Base-by-base conservation (phyloP, 2,329 filamentous ascomycete genomes). In the Metarhizium sp. region DNA sequence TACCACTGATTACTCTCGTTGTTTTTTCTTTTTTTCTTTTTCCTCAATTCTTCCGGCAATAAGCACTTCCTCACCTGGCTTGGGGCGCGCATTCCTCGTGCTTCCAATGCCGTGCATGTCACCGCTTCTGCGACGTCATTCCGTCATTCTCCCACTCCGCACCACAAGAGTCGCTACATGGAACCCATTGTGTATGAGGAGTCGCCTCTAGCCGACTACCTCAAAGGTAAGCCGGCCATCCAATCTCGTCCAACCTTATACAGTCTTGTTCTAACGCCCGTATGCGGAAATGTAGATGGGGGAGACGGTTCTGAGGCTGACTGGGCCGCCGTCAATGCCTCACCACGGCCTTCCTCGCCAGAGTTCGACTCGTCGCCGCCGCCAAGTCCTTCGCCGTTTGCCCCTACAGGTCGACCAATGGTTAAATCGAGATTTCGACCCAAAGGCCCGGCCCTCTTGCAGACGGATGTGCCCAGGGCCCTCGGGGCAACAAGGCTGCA, bases 111-210 rank as follows among this genome's bases (percentile, higher is more conserved):
- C 64, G 58, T 64, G 60, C 59, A 61, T 62, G 60, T 62, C 58
- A 58, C 51, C 59, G 55, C 59, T 60, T 62, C 62, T 55, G 59
- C 59, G 58, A 54, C 61, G 60, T 65, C 63, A 62, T 53, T 63
- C 51, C 56, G 38, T 40, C 38, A 40, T 11, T 40, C 38, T 40
- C 14, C 13, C 2, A 40, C 38, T 40, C 38, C 10, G 38, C 38
- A 56, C 55, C 36, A 56, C 57, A 52, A 46, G 50, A 32, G 34
- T 42, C 63, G 60, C 62, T 63, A 67, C 60, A 71, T 96, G 92
- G 92, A 96, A 80, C 84, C 88, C 66, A 79, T 96, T 65, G 84
- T 96, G 64, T 88, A 88, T 73, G 84, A 94, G 74, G 85, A 91
- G 74, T 88, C 89, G 69, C 92, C 92, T 64, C 79, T 96, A 73